These are phyloP conservation scores for Penicillium sp. DNA, from an alignment of 2,329 filamentous ascomycete species.

Conservation along the genomic window DNA sequence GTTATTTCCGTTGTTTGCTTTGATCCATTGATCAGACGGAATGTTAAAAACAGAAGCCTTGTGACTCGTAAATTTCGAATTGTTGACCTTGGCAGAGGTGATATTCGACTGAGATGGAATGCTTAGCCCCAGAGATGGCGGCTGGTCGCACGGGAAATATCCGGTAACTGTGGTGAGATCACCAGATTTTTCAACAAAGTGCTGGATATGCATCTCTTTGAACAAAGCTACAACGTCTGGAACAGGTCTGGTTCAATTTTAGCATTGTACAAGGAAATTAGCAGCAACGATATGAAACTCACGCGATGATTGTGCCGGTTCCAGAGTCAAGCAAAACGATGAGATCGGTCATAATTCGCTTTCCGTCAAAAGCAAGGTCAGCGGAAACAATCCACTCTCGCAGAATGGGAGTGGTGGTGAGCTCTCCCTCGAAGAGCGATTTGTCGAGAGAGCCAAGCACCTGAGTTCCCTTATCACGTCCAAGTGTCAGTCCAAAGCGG, in stretches of 20 bases:
- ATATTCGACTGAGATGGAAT: constrained; percentile 2
- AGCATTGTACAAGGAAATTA: neutral
- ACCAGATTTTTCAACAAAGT: neutral
- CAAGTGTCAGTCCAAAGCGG: constrained; percentile 6
- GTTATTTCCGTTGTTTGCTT: constrained; percentile 4
- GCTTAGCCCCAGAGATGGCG: neutral
- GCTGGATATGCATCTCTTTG: neutral
- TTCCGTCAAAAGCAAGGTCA: constrained; percentile 5
- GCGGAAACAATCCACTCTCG: constrained; percentile 8
- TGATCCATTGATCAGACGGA: neutral
- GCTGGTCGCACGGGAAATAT: constrained; percentile 7
- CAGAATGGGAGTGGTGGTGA: constrained; percentile 5
- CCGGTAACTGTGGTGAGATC: neutral
- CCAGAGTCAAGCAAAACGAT: constrained; percentile 5
- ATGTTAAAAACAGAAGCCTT: constrained; percentile 3
- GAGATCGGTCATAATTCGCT: constrained; percentile 1
- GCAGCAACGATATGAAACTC: neutral
- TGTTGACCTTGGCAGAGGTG: neutral
- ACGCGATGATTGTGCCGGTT: neutral
- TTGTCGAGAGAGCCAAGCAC: constrained; percentile 4
- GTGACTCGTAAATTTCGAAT: neutral
- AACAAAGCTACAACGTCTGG: neutral
- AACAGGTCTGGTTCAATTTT: neutral
- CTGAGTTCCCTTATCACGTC: neutral
- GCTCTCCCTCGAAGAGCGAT: constrained; percentile 3